Percentiles rank a stretch among this genome's conserved stretches.
Evolutionary conservation across 2,329 filamentous ascomycete species (phyloP).

Genomic region (Trichophaea hybrida): DNA sequence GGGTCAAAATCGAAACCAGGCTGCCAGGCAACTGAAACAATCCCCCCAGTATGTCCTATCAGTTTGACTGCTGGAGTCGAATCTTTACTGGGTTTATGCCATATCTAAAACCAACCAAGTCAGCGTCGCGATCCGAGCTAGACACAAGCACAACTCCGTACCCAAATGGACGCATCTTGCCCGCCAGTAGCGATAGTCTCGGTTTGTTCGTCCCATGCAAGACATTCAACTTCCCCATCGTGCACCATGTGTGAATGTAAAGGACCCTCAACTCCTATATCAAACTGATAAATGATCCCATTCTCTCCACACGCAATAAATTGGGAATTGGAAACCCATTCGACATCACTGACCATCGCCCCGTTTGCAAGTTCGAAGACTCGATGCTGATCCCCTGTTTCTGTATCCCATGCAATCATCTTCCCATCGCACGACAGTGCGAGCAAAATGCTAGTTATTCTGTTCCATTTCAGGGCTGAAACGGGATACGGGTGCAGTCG

Average conservation of each 20-base stretch:
- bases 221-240: conserved; percentile 13
- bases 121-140: not conserved
- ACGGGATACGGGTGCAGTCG: conserved; percentile 9
- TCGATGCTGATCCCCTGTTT: conserved; percentile 11
- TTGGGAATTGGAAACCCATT: conserved; percentile 16
- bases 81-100: conserved; percentile 15
- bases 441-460: conserved; percentile 14
- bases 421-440: conserved; percentile 19
- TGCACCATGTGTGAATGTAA: conserved; percentile 10
- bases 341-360: conserved; percentile 13
- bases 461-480: conserved; percentile 21
- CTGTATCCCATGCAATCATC: conserved; percentile 21
- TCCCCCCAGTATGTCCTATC: conserved; percentile 7
- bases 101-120: conserved; percentile 8
- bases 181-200: conserved; percentile 20
- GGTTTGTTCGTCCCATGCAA: conserved; percentile 21
- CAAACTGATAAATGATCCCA: conserved; percentile 16
- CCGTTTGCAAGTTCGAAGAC: conserved; percentile 10
- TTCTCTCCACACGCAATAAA: conserved; percentile 16
- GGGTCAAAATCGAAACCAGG: conserved; percentile 4
- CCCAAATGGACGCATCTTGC: conserved; percentile 8
- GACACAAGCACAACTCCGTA: conserved; percentile 1
- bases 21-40: conserved; percentile 20
- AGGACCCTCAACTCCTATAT: conserved; percentile 10
- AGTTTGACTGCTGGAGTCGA: conserved; percentile 9